Evolutionary conservation across 768 basidiomycete genomes (phyloP), one percentile per base, ranked within the genome.

Genomic region (Xerocomellus chrysenteron): DNA sequence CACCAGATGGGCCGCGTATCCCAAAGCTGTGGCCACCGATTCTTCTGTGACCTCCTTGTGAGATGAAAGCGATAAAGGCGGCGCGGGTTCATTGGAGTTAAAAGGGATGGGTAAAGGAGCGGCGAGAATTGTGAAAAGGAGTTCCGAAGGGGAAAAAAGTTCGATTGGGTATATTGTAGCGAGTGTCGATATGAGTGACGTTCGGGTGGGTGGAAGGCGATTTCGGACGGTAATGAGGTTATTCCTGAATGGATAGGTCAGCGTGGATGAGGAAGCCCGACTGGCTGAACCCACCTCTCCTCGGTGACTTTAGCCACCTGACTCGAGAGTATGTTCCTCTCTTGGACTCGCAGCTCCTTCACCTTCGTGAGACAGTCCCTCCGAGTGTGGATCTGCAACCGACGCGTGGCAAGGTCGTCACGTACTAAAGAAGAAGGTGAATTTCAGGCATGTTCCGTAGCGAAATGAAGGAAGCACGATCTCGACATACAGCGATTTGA

Each of bases 81-180:
- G 95, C 0, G 89, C 90, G 44, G 94, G 92, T 62, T 94, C 90
- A 50, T 84, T 83, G 5, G 82, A 60, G 32, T 81, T 76, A 24
- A 86, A 63, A 16, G 93, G 93, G 58, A 98, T 94, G 2, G 97
- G 95, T 11, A 99, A 80, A n/a, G 97, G 91, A 45, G 92, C 85
- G 48, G 82, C 80, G 48, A 94, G 76, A 68, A 99, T 92, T 13
- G 90, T 85, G 71, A 90, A 99, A 30, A 97, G 82, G n/a, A 98
- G 77, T 64, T 93, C 87, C 5, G 90, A 84, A 13, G 94, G 79
- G 12, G 89, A 88, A 46, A 86, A 79, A 17, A 96, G 85, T 51
- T 92, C 90, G 64, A 99, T 96, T 24, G 95, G 94, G 72, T 88
- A 98, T 62, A 96, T 87, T 13, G 77, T 75, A 40, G 89, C 83